Evolutionary conservation across 2,329 filamentous ascomycete genomes (phyloP).

Genomic region (Trichoderma hamatum): DNA sequence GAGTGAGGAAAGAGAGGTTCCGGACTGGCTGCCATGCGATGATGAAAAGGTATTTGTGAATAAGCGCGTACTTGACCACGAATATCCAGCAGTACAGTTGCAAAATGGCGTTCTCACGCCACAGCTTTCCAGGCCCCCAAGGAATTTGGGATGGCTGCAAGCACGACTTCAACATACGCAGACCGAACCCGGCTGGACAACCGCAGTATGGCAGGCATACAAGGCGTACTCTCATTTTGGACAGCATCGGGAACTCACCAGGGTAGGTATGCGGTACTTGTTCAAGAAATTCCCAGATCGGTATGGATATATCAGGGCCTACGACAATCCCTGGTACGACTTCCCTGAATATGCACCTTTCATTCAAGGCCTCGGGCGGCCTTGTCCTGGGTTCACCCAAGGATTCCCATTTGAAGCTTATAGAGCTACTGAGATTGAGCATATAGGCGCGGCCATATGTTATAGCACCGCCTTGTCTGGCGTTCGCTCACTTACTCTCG

Average conservation of each 20-base stretch:
- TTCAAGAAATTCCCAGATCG: background rate
- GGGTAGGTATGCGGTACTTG: background rate
- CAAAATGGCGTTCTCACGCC: constrained; percentile 6
- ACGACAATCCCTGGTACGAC: constrained; percentile 1
- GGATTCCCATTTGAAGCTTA: background rate
- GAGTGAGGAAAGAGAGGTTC: background rate
- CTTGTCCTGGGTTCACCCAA: constrained; percentile 8
- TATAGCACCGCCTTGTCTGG: background rate
- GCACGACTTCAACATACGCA: background rate
- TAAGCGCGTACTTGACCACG: background rate
- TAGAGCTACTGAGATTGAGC: background rate
- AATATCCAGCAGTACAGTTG: constrained; percentile 16
- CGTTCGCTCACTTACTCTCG: constrained; percentile 32
- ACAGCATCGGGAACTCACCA: background rate
- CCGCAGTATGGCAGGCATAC: background rate
- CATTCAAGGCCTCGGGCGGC: constrained; percentile 4
- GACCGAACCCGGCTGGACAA: background rate
- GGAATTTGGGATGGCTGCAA: constrained; percentile 1
- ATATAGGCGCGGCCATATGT: background rate
- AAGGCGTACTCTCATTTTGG: background rate
- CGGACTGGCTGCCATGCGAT: background rate
- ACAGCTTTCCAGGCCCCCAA: background rate
- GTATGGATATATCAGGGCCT: background rate
- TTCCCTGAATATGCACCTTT: constrained; percentile 14
- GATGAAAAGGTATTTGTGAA: background rate